Conservation (phyloP, 148 eudicot species). For the Selenicereus undatus region DNA sequence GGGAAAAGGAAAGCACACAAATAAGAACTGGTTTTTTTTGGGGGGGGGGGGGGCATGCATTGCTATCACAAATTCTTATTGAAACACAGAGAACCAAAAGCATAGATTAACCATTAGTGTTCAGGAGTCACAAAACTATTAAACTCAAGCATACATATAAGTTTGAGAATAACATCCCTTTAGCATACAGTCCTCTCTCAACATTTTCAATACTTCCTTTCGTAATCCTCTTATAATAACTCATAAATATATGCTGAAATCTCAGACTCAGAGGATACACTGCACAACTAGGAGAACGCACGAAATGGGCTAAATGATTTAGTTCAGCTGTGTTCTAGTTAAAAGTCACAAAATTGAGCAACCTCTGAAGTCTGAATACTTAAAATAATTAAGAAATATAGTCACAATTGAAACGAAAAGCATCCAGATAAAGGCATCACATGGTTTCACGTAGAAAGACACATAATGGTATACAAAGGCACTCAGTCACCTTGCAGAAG, state of each 20-base stretch:
- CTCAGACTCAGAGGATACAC: background rate
- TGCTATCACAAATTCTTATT: background rate
- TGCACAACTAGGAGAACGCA: background rate
- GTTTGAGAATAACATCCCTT: background rate
- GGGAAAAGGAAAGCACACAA: too few species aligned
- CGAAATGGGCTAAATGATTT: too few species aligned
- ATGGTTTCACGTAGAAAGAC: background rate
- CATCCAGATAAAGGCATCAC: background rate
- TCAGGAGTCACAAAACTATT: background rate
- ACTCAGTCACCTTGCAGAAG: constrained; percentile 48
- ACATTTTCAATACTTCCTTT: background rate
- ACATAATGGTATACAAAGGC: background rate
- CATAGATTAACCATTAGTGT: background rate
- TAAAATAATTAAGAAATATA: too few species aligned
- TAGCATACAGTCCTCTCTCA: background rate
- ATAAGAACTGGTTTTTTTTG: background rate
- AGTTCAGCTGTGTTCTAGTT: too few species aligned
- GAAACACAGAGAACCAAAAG: background rate
- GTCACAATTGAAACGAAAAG: too few species aligned
- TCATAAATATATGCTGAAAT: background rate
- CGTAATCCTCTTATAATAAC: background rate
- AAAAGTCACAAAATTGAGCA: too few species aligned
- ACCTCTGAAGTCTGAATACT: too few species aligned
- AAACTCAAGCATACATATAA: background rate
- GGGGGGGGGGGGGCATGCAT: background rate